Conservation (phyloP, 805 yeast species). For the Maudiozyma saulgeensis region DNA sequence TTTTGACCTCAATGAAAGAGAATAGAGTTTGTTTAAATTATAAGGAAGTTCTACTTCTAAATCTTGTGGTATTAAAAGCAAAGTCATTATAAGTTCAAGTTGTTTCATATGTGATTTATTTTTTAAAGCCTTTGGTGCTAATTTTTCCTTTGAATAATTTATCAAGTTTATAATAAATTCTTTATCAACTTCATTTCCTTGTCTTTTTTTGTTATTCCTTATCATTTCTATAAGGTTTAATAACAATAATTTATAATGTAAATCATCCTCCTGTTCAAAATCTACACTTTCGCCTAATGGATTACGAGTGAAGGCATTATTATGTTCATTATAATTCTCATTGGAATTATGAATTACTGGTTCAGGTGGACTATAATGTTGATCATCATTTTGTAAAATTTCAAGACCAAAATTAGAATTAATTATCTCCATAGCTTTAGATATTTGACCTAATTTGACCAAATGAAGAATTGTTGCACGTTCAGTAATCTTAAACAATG, state of each 20-base stretch:
- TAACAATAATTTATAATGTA: constrained; percentile 66
- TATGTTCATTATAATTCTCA: background rate
- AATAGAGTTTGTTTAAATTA: constrained; percentile 46
- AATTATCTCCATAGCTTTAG: constrained; percentile 25
- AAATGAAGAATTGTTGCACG: constrained; percentile 19
- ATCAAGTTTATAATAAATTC: constrained; percentile 46
- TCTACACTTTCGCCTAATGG: background rate
- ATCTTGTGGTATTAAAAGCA: constrained; percentile 43
- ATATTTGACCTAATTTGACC: constrained; percentile 19
- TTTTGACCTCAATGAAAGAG: constrained; percentile 49
- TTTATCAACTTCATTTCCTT: constrained; percentile 29
- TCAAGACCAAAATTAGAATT: constrained; percentile 22
- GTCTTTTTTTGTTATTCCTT: constrained; percentile 29
- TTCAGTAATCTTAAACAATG: constrained; percentile 19
- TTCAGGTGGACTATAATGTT: background rate
- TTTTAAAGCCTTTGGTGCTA: constrained; percentile 52
- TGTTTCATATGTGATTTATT: constrained; percentile 55
- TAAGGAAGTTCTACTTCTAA: constrained; percentile 37
- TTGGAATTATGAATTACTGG: background rate
- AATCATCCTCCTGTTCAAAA: constrained; percentile 38
- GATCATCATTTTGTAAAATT: constrained; percentile 12
- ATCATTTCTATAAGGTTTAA: constrained; percentile 76
- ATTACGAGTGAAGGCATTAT: constrained; percentile 5
- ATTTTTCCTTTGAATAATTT: constrained; percentile 49
- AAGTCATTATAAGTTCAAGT: constrained; percentile 75